Conservation (phyloP, 75 land plant genomes). For the Chamaecyparis obtusa region DNA sequence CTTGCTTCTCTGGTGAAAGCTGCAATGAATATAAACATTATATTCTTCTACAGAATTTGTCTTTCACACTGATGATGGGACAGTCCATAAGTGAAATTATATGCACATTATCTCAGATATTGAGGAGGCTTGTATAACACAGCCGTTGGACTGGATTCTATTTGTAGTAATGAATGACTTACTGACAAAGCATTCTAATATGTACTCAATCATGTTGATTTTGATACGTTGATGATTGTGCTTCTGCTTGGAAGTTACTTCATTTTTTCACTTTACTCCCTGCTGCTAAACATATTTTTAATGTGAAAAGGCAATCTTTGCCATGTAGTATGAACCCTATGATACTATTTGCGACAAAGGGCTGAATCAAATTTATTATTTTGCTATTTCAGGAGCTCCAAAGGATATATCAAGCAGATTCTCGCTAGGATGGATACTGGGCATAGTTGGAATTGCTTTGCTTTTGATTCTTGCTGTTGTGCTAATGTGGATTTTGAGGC, state of each 20-base stretch:
- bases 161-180: neutral
- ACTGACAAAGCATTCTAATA: neutral
- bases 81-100: neutral
- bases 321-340: neutral
- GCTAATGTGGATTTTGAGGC: constrained; percentile 33
- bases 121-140: neutral
- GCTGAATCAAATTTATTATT: neutral
- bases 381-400: constrained; percentile 23
- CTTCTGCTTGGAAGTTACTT: neutral
- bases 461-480: constrained; percentile 32
- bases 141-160: neutral
- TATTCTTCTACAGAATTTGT: neutral
- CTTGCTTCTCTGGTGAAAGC: neutral
- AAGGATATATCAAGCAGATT: constrained; percentile 25
- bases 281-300: neutral
- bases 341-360: neutral
- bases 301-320: neutral
- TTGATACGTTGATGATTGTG: neutral
- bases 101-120: neutral
- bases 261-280: neutral
- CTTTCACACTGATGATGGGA: neutral
- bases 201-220: constrained; percentile 2
- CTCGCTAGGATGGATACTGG: constrained; percentile 60
- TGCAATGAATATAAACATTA: neutral
- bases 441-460: constrained; percentile 40